Evolutionary conservation across 2,329 filamentous ascomycete species (phyloP).

Genomic region (Fusarium falciforme): DNA sequence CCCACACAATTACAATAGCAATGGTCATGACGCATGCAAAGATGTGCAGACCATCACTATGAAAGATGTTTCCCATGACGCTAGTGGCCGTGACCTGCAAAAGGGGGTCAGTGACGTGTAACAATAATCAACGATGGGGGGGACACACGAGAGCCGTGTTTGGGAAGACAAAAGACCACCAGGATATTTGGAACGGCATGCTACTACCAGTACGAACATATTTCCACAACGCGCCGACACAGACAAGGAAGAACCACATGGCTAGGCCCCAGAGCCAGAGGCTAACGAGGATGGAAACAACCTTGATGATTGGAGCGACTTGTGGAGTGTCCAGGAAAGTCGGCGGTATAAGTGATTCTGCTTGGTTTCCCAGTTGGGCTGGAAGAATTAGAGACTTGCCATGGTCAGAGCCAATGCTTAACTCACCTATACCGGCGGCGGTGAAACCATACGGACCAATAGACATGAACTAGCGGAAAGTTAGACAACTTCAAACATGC

Average conservation of each 20-base stretch:
- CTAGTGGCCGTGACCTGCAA: conserved; percentile 75
- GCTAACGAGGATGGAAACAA: conserved; percentile 70
- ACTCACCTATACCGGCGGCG: conserved; percentile 55
- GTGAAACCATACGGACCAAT: conserved; percentile 79
- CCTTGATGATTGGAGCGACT: conserved; percentile 57
- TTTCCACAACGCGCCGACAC: conserved; percentile 79
- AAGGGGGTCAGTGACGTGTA: neutral
- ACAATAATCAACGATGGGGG: neutral
- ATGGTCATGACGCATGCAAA: conserved; percentile 75
- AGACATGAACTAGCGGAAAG: conserved; percentile 72
- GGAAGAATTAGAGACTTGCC: conserved; percentile 7
- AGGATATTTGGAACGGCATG: conserved; percentile 85
- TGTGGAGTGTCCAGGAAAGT: conserved; percentile 56
- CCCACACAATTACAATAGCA: conserved; percentile 75
- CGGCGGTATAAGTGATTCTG: conserved; percentile 56
- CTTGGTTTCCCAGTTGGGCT: conserved; percentile 59
- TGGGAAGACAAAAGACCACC: conserved; percentile 86
- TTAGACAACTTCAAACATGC: neutral
- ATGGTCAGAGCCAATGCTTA: neutral
- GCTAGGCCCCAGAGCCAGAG: conserved; percentile 88
- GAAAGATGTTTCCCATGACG: conserved; percentile 72
- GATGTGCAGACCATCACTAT: conserved; percentile 70
- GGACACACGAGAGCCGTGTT: conserved; percentile 73
- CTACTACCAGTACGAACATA: conserved; percentile 67
- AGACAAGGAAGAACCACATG: conserved; percentile 86